A percentile compares a stretch with the other conserved stretches of the same genome.
phyloP scores from a whole-genome alignment of 345 rosid species.

The Diplotaxis tenuifolia region DNA sequence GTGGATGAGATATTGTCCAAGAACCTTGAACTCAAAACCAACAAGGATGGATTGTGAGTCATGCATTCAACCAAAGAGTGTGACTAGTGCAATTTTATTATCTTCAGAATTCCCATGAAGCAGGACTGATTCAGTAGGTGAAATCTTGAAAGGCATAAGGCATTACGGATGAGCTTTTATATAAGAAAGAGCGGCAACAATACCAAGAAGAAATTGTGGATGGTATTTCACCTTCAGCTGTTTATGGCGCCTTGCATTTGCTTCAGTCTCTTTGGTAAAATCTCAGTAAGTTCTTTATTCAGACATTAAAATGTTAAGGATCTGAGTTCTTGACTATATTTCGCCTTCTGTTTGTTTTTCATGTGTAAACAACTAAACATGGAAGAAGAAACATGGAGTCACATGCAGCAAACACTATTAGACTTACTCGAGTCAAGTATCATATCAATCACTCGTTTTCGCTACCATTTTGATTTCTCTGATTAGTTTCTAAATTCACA shows the following conservation, averaged over 20 bases:
- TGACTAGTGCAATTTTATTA: not conserved
- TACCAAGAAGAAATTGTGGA: slow-evolving; percentile 50
- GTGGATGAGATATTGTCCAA: slow-evolving; percentile 83
- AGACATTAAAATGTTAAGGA: not conserved
- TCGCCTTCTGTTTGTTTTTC: too few relatives aligned
- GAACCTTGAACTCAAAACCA: slow-evolving; percentile 78
- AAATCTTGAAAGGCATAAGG: slow-evolving; percentile 71
- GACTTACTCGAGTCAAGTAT: slow-evolving; percentile 73
- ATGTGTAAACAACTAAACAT: slow-evolving; percentile 37
- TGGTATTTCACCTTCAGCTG: slow-evolving; percentile 61
- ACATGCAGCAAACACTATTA: slow-evolving; percentile 74
- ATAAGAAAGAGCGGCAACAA: slow-evolving; percentile 81
- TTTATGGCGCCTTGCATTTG: slow-evolving; percentile 82
- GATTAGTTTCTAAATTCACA: not conserved
- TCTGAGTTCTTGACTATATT: not conserved
- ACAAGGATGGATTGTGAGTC: slow-evolving; percentile 87
- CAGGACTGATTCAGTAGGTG: slow-evolving; percentile 35
- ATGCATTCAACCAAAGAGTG: not conserved
- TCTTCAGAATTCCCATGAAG: not conserved
- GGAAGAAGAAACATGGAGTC: slow-evolving; percentile 77
- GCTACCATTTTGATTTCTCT: not conserved
- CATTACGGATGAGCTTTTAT: slow-evolving; percentile 74
- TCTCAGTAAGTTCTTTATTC: not conserved
- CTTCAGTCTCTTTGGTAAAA: slow-evolving; percentile 74
- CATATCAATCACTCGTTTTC: not conserved